phyloP scores from a whole-genome alignment of 345 rosid genomes.

The Citrus mangshanensis region DNA sequence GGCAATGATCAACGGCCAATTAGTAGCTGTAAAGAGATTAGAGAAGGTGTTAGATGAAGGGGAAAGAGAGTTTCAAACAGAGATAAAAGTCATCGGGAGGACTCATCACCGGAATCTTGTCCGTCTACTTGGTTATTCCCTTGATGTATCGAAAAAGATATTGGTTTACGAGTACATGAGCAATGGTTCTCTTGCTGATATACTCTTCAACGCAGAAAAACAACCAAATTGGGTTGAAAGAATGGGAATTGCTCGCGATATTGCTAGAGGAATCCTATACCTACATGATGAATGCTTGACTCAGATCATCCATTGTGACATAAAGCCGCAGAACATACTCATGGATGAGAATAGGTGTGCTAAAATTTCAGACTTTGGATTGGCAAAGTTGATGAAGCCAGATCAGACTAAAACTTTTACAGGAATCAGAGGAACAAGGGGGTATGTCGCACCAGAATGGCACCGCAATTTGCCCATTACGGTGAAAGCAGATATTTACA shows the following conservation, averaged over 20 bases:
- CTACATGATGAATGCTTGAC: conserved; percentile 28
- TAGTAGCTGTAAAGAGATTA: conserved; percentile 30
- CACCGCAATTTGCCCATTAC: conserved; percentile 26
- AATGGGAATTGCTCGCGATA: conserved; percentile 21
- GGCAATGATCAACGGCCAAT: background rate
- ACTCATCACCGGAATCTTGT: conserved; percentile 32
- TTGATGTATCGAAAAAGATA: conserved; percentile 18
- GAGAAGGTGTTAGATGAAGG: conserved; percentile 4
- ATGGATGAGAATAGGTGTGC: conserved; percentile 21
- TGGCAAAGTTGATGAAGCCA: conserved; percentile 33
- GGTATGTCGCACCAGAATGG: conserved; percentile 37
- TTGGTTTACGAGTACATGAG: conserved; percentile 32
- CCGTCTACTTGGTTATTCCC: conserved; percentile 23
- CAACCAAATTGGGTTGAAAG: conserved; percentile 18
- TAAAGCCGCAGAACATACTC: conserved; percentile 28
- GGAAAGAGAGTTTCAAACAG: conserved; percentile 25
- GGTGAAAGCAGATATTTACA: conserved; percentile 34
- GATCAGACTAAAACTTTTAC: conserved; percentile 28
- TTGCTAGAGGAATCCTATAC: conserved; percentile 29
- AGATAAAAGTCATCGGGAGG: conserved; percentile 29
- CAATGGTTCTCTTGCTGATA: conserved; percentile 28
- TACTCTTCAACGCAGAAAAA: conserved; percentile 16
- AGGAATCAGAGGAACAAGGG: conserved; percentile 23
- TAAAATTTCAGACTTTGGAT: conserved; percentile 31
- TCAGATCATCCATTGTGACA: conserved; percentile 32